phyloP scores from a whole-genome alignment of 164 flowering plant species.

The Chimonanthus salicifolius region DNA sequence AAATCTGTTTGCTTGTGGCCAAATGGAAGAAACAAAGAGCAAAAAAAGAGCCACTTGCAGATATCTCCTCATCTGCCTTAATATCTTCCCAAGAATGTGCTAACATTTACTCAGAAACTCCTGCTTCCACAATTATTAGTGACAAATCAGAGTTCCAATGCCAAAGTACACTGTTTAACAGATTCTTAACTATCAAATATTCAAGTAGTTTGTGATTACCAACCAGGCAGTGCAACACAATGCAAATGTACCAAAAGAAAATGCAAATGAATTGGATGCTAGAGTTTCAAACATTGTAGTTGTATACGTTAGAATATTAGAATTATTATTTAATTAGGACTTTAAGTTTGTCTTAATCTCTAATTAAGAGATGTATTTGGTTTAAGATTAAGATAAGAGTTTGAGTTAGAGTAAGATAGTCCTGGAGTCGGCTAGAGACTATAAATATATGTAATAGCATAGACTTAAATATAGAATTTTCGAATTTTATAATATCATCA shows the following conservation, averaged over 20 bases:
- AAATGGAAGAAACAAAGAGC: constrained; percentile 41
- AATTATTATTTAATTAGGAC: too few species aligned
- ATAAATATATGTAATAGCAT: too few species aligned
- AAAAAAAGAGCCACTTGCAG: constrained; percentile 23
- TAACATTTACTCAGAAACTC: constrained; percentile 12
- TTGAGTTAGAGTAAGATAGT: too few species aligned
- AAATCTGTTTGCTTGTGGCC: too few species aligned
- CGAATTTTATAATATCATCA: neutral
- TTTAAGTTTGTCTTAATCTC: too few species aligned
- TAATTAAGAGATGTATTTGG: too few species aligned
- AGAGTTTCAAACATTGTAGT: neutral
- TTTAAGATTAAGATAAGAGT: too few species aligned
- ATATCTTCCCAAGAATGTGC: constrained; percentile 16
- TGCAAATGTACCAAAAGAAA: constrained; percentile 11
- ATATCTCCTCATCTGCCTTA: constrained; percentile 15
- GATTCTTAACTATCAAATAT: constrained; percentile 13
- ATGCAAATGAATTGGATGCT: neutral
- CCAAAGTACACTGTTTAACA: constrained; percentile 6
- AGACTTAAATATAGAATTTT: neutral
- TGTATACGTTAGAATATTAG: too few species aligned
- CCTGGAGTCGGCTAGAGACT: too few species aligned
- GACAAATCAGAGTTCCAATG: constrained; percentile 14
- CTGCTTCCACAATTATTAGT: constrained; percentile 8
- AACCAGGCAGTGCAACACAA: constrained; percentile 7
- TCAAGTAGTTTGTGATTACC: constrained; percentile 15